Evolutionary conservation across 805 yeast genomes (phyloP), one percentile per base, ranked within the genome.

Genomic region (Kodamaea fukazawae): DNA sequence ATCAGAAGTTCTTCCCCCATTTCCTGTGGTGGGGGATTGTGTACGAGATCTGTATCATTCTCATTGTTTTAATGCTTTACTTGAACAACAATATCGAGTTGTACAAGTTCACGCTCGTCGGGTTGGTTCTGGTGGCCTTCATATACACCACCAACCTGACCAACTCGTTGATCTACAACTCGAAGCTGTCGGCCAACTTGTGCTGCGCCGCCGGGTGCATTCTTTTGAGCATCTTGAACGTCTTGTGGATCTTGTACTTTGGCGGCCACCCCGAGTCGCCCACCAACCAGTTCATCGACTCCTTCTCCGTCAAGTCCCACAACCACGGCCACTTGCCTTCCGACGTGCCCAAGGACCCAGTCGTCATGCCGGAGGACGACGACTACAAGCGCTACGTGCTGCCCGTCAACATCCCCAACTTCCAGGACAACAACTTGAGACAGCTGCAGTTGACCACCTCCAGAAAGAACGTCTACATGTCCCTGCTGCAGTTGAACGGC

Each of bases 1-100:
- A 41, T 20, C 55, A 53, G 20, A 29, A 36, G 11, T 48, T 61
- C 4, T 87, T 83, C 56, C 96, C 97, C 1, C 77, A 79, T 48
- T 85, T 91, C 62, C 78, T 93, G 3, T 91, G 99, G 99, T 93
- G 99, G 99, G 96, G 95, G 1, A 61, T 93, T 4, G 90, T 85
- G 2, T 93, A 79, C 56, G 81, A 91, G 62, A 67, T 89, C 14
- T 46, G 86, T 22, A 49, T 87, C 30, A 71, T 85, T 14, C 50
- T 78, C 4, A 58, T 70, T 14, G 71, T 76, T 44, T 71, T 73
- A 30, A 51, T 70, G 41, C 67, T 79, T 47, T 87, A 76, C 62
- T 73, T 60, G 55, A 79, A 58, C 53, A 82, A 84, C 61, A 63
- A 79, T 32, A 69, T 87, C 44, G 88, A 85, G 55, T 71, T 77